These are phyloP conservation scores for Mortierella sp. DNA, from an alignment of 371 early-diverging fungal genomes.

Conservation along the genomic window DNA sequence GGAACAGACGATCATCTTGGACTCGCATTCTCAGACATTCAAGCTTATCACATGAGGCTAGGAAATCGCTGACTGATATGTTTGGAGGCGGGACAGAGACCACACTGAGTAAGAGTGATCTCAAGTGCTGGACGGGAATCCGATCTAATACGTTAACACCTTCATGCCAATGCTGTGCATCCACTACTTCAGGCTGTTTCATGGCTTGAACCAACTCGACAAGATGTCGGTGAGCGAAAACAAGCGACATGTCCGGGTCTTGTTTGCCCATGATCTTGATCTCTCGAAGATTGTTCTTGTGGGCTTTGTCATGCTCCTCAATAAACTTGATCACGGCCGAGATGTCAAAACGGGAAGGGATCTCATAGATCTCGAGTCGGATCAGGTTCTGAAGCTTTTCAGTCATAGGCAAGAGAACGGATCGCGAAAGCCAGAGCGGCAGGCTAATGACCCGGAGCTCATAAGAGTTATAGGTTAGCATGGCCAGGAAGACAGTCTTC, in stretches of 20 bases:
- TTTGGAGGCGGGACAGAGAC: slow-evolving; percentile 24
- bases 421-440: slow-evolving; percentile 21
- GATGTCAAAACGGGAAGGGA: slow-evolving; percentile 21
- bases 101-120: slow-evolving; percentile 27
- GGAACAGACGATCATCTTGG: slow-evolving; percentile 28
- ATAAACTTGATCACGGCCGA: slow-evolving; percentile 43
- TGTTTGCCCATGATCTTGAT: slow-evolving; percentile 46
- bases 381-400: slow-evolving; percentile 23
- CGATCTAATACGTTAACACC: slow-evolving; percentile 30
- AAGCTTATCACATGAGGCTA: slow-evolving; percentile 17
- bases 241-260: slow-evolving; percentile 9
- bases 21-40: slow-evolving; percentile 42
- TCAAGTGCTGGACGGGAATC: slow-evolving; percentile 39
- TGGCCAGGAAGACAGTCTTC: slow-evolving; percentile 15
- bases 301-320: slow-evolving; percentile 34
- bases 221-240: slow-evolving; percentile 19
- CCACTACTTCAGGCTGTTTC: slow-evolving; percentile 41
- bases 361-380: slow-evolving; percentile 43
- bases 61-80: slow-evolving; percentile 19
- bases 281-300: slow-evolving; percentile 31
- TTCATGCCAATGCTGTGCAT: slow-evolving; percentile 50
- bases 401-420: slow-evolving; percentile 15
- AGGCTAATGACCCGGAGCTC: slow-evolving; percentile 33
- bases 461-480: slow-evolving; percentile 25
- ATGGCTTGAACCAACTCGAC: slow-evolving; percentile 39